These are phyloP conservation scores for Starmerella apis DNA, from an alignment of 805 yeast genomes.

Conservation along the genomic window DNA sequence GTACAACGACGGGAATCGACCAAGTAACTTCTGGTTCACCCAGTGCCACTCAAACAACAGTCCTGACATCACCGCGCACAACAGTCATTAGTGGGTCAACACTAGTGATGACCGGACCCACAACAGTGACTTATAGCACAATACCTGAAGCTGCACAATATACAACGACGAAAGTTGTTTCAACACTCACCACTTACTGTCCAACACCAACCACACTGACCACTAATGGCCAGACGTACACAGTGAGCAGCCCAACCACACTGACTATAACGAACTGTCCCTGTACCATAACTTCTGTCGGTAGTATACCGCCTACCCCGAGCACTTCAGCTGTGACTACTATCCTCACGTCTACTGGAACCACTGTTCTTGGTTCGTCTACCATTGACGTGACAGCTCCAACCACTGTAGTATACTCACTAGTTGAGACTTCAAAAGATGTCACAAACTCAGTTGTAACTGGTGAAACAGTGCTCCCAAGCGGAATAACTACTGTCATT, in stretches of 20 bases:
- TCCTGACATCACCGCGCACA: not conserved
- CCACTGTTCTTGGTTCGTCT: not conserved
- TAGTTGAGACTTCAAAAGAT: not conserved
- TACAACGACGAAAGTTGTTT: conserved; percentile 3
- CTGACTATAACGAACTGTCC: conserved; percentile 48
- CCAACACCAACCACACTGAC: conserved; percentile 52
- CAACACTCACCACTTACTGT: conserved; percentile 35
- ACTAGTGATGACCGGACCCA: not conserved
- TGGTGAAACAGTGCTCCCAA: not conserved
- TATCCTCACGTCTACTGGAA: not conserved
- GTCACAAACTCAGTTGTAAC: not conserved
- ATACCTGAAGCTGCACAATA: not conserved
- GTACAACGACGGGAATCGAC: not conserved
- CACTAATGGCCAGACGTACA: conserved; percentile 53
- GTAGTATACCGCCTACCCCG: not conserved
- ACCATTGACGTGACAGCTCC: not conserved
- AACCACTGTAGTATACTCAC: not conserved
- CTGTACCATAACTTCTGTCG: conserved; percentile 9
- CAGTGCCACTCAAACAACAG: not conserved
- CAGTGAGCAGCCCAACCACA: conserved; percentile 62
- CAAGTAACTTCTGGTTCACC: too few species aligned
- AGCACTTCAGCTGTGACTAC: not conserved
- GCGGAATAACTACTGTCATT: not conserved
- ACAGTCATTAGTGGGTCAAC: not conserved
- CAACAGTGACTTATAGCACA: not conserved